Percentiles rank a stretch among this genome's conserved stretches.
phyloP scores from a whole-genome alignment of 1,284 basidiomycete genomes.

The Ganoderma multipileum region DNA sequence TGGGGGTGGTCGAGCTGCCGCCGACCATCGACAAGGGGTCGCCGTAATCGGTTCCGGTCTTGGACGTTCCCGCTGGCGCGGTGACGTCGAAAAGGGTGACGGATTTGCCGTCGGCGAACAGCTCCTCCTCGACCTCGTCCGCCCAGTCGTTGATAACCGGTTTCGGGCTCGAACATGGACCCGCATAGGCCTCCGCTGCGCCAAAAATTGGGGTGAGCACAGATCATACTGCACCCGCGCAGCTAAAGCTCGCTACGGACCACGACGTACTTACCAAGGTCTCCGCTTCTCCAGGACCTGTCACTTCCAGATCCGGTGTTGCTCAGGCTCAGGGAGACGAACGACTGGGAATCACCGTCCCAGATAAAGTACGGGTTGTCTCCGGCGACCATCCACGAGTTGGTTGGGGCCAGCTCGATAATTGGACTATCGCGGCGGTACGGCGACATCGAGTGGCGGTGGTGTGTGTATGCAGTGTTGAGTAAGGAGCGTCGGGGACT shows the following conservation, averaged over 20 bases:
- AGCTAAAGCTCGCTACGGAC: too few relatives aligned
- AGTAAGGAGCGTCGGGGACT: conserved; percentile 1
- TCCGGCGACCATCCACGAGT: background rate
- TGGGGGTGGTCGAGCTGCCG: background rate
- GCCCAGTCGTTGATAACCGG: background rate
- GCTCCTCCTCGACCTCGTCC: conserved; percentile 6
- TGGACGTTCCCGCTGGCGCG: background rate
- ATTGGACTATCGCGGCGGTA: background rate
- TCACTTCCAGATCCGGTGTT: background rate
- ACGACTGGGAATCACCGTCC: conserved; percentile 7
- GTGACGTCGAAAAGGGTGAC: conserved; percentile 1
- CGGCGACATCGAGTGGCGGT: background rate
- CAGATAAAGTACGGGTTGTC: background rate
- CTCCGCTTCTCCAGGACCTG: background rate
- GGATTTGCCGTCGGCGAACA: conserved; percentile 3
- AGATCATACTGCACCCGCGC: background rate
- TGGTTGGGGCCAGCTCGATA: background rate
- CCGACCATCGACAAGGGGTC: background rate
- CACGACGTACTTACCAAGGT: background rate
- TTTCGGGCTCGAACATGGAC: background rate
- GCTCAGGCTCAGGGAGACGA: conserved; percentile 2
- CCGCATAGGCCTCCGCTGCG: background rate
- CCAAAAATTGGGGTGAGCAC: background rate
- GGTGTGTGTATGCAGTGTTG: background rate
- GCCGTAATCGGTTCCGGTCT: background rate